These are phyloP conservation scores for Fusarium sp. DNA, from an alignment of 2,329 filamentous ascomycete genomes.

Conservation along the genomic window DNA sequence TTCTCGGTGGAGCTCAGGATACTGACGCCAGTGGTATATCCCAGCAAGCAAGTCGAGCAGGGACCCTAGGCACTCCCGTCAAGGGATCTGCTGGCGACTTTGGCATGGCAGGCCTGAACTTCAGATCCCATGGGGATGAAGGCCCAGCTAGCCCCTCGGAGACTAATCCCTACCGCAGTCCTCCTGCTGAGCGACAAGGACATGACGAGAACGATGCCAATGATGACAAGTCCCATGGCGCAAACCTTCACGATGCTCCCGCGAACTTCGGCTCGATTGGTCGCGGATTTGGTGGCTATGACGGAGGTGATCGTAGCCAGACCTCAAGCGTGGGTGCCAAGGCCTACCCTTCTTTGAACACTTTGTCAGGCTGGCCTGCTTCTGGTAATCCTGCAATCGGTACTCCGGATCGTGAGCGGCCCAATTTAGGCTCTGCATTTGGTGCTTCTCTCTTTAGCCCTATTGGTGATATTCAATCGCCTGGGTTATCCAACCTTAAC, in stretches of 20 bases:
- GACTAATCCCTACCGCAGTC: slow-evolving; percentile 96
- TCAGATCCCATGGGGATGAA: slow-evolving; percentile 68
- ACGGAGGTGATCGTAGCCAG: slow-evolving; percentile 90
- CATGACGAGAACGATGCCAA: slow-evolving; percentile 71
- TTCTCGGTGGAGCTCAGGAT: slow-evolving; percentile 81
- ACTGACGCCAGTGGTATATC: slow-evolving; percentile 59
- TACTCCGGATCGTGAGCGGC: slow-evolving; percentile 75
- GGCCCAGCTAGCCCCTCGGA: slow-evolving; percentile 91
- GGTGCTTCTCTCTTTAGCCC: slow-evolving; percentile 85
- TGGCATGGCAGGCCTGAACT: slow-evolving; percentile 71
- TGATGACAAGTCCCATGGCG: slow-evolving; percentile 62
- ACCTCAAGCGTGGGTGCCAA: slow-evolving; percentile 89
- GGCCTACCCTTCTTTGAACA: slow-evolving; percentile 72
- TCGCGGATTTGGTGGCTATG: slow-evolving; percentile 66
- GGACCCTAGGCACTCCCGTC: slow-evolving; percentile 65
- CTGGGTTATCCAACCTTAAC: slow-evolving; percentile 74
- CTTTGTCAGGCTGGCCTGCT: slow-evolving; percentile 72
- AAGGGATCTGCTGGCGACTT: slow-evolving; percentile 70
- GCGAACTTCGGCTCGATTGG: slow-evolving; percentile 67
- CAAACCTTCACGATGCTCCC: slow-evolving; percentile 53
- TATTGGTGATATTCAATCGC: slow-evolving; percentile 82
- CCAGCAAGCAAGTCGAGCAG: slow-evolving; percentile 52
- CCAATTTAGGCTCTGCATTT: slow-evolving; percentile 70
- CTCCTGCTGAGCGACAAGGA: slow-evolving; percentile 78
- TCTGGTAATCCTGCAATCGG: slow-evolving; percentile 69